These are phyloP conservation scores for Acacia concinna DNA, from an alignment of 331 rosid species.

Conservation along the genomic window DNA sequence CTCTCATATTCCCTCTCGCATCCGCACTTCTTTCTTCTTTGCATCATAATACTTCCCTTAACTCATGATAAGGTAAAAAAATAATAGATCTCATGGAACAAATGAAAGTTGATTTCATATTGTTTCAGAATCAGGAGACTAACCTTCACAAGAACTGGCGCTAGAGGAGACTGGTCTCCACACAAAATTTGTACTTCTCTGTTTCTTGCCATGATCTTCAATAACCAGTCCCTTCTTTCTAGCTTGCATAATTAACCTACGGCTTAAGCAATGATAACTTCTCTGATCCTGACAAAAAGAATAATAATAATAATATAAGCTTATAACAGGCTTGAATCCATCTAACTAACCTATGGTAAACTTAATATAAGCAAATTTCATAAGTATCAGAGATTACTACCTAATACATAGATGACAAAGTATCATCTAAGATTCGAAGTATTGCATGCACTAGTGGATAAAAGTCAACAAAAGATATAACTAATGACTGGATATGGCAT, in stretches of 20 bases:
- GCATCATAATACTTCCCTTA: neutral
- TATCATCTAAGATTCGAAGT: neutral
- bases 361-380: neutral
- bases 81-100: neutral
- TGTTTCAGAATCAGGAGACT: conserved; percentile 12
- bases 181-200: conserved; percentile 32
- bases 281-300: conserved; percentile 37
- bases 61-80: neutral
- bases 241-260: conserved; percentile 46
- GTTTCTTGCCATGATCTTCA: conserved; percentile 40
- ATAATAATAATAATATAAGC: neutral
- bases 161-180: conserved; percentile 70
- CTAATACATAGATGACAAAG: neutral
- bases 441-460: neutral
- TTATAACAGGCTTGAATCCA: neutral
- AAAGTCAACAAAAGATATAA: too few species aligned
- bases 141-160: conserved; percentile 62
- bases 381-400: neutral
- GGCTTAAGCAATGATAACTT: conserved; percentile 45
- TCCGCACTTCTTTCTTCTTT: neutral
- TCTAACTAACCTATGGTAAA: neutral
- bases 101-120: neutral
- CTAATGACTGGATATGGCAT: too few species aligned
- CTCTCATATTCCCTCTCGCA: neutral
- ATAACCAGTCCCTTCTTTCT: conserved; percentile 41